Evolutionary conservation across 2,329 filamentous ascomycete genomes (phyloP), one percentile per base, ranked within the genome.

Genomic region (Ustilaginoidea virens): DNA sequence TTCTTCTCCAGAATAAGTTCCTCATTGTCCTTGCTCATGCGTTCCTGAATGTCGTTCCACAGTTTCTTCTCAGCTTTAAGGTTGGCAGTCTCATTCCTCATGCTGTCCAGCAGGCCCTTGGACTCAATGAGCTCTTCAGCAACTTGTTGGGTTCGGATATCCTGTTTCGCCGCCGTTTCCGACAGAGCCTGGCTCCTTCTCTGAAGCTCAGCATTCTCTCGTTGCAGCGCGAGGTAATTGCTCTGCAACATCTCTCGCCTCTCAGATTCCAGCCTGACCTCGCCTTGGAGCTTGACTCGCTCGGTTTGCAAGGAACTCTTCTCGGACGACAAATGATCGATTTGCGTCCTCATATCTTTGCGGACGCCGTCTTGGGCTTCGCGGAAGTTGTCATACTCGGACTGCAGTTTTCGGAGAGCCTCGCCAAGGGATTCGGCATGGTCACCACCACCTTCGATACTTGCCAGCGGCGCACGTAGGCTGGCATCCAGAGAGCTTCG

Each of bases 51-150:
- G 32, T 79, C 82, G 58, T 90, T 92, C 80, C 81, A 93, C 7
- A 98, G 64, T 21, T 83, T 80, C 56, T 93, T 93, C 53, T 96
- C 87, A 0, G 87, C 86, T 51, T 92, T 93, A 19, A 94, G 68
- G 45, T 96, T 94, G 11, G 85, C 77, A 30, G 77, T 83, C 49
- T 98, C 90, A 39, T 83, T 85, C 29, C 85, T 79, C 52, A 94
- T 69, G 45, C 83, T 86, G 45, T 98, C 87, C 4, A 80, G 63
- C 29, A 87, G 58, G 18, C 79, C 79, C 48, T 76, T 79, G 5
- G 80, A 75, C 49, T 94, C 90, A 7, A 96, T 74, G 5, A 96
- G 66, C 42, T 98, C 87, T 52, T 96, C 87, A 0, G 83, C 85
- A 17, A 87, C 80, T 52, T 94, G 85, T 44, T 94, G 85, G 2